Evolutionary conservation across 208 protist species (phyloP).

Genomic region (Leishmania gerbilli): DNA sequence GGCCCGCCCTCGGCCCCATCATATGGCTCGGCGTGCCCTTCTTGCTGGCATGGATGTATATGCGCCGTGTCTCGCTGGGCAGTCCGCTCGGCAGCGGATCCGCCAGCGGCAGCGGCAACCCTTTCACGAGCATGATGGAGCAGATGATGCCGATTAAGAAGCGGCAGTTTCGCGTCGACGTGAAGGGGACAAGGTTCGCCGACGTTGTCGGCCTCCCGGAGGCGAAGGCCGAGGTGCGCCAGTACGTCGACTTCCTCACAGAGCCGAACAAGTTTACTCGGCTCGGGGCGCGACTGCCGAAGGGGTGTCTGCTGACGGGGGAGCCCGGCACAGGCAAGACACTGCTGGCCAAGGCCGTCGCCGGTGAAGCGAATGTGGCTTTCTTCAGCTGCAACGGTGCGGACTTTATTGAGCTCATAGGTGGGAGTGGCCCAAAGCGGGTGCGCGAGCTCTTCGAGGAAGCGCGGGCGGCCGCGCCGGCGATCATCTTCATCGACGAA

Average conservation of each 20-base stretch:
- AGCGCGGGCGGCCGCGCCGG: constrained; percentile 93
- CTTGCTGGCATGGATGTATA: constrained; percentile 52
- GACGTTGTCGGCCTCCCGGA: constrained; percentile 98
- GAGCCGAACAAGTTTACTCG: constrained; percentile 95
- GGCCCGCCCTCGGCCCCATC: constrained; percentile 67
- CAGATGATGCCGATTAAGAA: constrained; percentile 91
- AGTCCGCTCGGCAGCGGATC: constrained; percentile 8
- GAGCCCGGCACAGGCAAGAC: constrained; percentile 98
- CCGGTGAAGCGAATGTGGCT: constrained; percentile 93
- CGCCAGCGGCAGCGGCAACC: constrained; percentile 36
- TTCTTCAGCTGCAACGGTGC: constrained; percentile 96
- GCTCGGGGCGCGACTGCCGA: constrained; percentile 96
- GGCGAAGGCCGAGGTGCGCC: constrained; percentile 96
- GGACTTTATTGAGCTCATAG: constrained; percentile 97
- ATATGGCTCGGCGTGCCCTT: constrained; percentile 81
- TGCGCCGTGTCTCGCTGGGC: constrained; percentile 47
- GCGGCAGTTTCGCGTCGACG: constrained; percentile 85
- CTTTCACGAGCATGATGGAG: constrained; percentile 84
- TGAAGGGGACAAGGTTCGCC: constrained; percentile 81
- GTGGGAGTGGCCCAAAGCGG: constrained; percentile 94
- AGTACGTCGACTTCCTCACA: constrained; percentile 98
- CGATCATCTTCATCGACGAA: constrained; percentile 99
- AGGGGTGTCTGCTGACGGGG: constrained; percentile 95
- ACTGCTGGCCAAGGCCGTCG: constrained; percentile 97
- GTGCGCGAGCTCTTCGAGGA: constrained; percentile 96